A percentile compares a stretch with the other conserved stretches of the same genome.
Conservation (phyloP, 768 basidiomycete genomes). For the Harrya chromipes region DNA sequence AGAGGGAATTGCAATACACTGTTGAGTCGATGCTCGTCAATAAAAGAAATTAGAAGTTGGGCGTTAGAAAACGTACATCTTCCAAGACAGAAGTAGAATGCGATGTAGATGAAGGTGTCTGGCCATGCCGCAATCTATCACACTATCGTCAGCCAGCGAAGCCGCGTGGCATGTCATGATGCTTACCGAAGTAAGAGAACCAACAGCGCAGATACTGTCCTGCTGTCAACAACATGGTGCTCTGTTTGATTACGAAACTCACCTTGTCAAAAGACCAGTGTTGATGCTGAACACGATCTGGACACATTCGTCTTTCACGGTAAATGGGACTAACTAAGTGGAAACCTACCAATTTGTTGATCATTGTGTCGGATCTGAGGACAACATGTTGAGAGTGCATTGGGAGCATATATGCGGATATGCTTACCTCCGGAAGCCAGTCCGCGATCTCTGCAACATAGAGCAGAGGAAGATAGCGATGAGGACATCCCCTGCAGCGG, state of each 20-base stretch:
- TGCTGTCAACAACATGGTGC: not conserved
- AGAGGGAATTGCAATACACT: constrained; percentile 63
- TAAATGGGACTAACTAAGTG: not conserved
- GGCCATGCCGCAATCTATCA: constrained; percentile 49
- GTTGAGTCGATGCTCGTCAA: not conserved
- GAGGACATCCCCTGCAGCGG: constrained; percentile 48
- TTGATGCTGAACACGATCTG: constrained; percentile 56
- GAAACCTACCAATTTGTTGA: constrained; percentile 41
- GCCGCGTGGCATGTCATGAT: not conserved
- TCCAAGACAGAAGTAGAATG: constrained; percentile 63
- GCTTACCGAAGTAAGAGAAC: constrained; percentile 53
- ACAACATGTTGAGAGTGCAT: not conserved
- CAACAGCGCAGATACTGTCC: constrained; percentile 50
- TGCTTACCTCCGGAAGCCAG: constrained; percentile 47
- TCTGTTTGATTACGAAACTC: not conserved
- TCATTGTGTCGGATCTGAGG: constrained; percentile 48
- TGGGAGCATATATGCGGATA: not conserved
- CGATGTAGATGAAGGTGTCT: constrained; percentile 56
- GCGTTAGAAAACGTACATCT: constrained; percentile 41
- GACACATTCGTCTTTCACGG: not conserved
- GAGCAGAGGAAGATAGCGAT: constrained; percentile 48
- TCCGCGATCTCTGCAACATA: constrained; percentile 47
- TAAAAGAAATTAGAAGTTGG: not conserved
- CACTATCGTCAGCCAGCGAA: not conserved
- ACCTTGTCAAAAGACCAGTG: constrained; percentile 31